Conservation (phyloP, 140 eudicot genomes). For the Stevia rebaudiana region DNA sequence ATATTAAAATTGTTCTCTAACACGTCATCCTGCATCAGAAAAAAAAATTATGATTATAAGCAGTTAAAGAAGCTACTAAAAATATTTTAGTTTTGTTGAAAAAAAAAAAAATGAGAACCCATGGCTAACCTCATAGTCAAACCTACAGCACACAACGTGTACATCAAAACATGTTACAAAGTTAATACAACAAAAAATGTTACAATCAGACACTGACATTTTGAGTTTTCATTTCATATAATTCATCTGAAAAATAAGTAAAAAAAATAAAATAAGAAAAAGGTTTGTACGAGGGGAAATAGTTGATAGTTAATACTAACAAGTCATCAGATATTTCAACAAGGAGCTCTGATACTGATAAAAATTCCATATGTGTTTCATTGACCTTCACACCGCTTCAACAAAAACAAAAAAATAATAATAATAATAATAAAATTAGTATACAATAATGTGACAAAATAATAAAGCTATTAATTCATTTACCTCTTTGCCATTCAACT, state of each 20-base stretch:
- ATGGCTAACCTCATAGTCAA: constrained; percentile 84
- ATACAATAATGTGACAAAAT: constrained; percentile 7
- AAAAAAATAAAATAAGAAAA: not conserved
- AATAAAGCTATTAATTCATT: constrained; percentile 9
- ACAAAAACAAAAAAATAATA: not conserved
- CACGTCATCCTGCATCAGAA: constrained; percentile 64
- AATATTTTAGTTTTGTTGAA: not conserved
- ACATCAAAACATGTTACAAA: constrained; percentile 16
- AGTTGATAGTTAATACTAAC: too few species aligned
- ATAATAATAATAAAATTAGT: not conserved
- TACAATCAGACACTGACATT: not conserved
- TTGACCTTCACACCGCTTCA: constrained; percentile 66
- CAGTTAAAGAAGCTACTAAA: not conserved
- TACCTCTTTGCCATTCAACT: constrained; percentile 82
- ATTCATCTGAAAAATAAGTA: not conserved
- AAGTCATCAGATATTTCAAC: constrained; percentile 90
- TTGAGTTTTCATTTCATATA: not conserved
- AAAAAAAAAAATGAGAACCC: constrained; percentile 10
- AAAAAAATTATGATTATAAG: constrained; percentile 6
- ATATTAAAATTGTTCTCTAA: constrained; percentile 77
- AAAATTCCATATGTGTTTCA: constrained; percentile 84
- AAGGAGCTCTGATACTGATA: constrained; percentile 81
- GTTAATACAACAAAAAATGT: not conserved
- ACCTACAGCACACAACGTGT: constrained; percentile 44
- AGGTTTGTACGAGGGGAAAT: constrained; percentile 13